A percentile compares a stretch with the other conserved stretches of the same genome.
Evolutionary conservation across 257 asterid genomes (phyloP).

Genomic region (Nicotiana knightiana): DNA sequence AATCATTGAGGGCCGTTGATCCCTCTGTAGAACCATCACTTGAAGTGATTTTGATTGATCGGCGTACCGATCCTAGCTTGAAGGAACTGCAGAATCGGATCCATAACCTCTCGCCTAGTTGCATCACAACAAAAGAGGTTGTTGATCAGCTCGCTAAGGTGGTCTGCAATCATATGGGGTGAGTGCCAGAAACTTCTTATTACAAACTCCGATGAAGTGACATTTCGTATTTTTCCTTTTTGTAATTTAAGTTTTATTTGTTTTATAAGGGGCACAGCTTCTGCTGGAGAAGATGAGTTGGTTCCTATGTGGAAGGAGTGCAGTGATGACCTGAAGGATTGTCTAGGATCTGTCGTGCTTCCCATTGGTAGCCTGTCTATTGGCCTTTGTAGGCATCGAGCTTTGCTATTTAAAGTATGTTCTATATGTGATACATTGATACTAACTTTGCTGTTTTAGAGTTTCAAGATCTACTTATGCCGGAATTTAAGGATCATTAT

Average conservation of each 20-base stretch:
- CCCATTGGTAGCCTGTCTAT: constrained; percentile 75
- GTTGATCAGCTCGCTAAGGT: constrained; percentile 93
- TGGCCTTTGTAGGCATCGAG: constrained; percentile 89
- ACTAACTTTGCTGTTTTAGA: background rate
- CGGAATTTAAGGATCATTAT: background rate
- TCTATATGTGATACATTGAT: background rate
- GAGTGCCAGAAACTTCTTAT: constrained; percentile 30
- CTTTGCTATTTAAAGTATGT: constrained; percentile 85
- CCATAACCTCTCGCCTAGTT: constrained; percentile 47
- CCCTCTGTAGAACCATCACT: constrained; percentile 48
- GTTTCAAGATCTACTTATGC: background rate
- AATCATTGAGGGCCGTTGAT: constrained; percentile 62
- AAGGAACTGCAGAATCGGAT: constrained; percentile 72
- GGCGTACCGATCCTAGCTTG: constrained; percentile 70
- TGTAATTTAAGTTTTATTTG: constrained; percentile 29
- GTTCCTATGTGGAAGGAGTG: constrained; percentile 70
- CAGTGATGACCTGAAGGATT: constrained; percentile 75
- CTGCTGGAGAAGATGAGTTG: constrained; percentile 63
- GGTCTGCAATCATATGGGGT: constrained; percentile 96
- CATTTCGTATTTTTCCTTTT: background rate
- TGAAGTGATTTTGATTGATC: constrained; percentile 77
- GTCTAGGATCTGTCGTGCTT: constrained; percentile 76
- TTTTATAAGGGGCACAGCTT: constrained; percentile 56
- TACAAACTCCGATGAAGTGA: background rate
- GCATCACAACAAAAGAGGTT: constrained; percentile 63